These are phyloP conservation scores for Pholiota molesta DNA, from an alignment of 768 basidiomycete species.

Conservation along the genomic window DNA sequence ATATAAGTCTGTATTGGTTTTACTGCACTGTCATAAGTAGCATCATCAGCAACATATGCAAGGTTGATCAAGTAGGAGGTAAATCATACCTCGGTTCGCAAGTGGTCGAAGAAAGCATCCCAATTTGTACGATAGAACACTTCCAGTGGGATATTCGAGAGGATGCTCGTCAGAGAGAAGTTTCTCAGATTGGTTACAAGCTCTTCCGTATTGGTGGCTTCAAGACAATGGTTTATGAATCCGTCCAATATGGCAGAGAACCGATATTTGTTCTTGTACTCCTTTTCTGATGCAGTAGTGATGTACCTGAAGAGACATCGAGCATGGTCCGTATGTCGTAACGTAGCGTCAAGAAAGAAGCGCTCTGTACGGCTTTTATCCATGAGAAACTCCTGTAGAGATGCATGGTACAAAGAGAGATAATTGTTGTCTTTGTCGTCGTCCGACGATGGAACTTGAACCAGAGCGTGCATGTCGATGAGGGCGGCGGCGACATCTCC, in stretches of 20 bases:
- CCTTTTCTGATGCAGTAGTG: background rate
- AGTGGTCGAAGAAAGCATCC: background rate
- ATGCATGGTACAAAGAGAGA: background rate
- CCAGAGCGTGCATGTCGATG: background rate
- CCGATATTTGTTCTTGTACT: background rate
- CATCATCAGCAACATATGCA: background rate
- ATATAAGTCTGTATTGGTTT: background rate
- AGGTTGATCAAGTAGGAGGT: too few species aligned
- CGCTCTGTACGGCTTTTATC: background rate
- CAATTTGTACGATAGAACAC: background rate
- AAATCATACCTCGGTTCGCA: background rate
- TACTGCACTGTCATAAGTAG: background rate
- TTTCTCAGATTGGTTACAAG: background rate
- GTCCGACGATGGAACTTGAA: too few species aligned
- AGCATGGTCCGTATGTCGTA: background rate
- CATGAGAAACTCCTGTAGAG: background rate
- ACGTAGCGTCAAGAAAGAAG: background rate
- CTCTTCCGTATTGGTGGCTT: background rate
- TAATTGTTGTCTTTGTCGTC: background rate
- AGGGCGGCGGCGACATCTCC: background rate
- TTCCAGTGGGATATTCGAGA: background rate
- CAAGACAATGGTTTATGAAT: background rate
- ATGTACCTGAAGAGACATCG: background rate
- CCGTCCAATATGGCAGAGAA: background rate
- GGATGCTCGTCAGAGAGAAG: background rate